Percentiles rank a stretch among this genome's conserved stretches.
Evolutionary conservation across 257 asterid species (phyloP).

Genomic region (Solanum chmielewskii): DNA sequence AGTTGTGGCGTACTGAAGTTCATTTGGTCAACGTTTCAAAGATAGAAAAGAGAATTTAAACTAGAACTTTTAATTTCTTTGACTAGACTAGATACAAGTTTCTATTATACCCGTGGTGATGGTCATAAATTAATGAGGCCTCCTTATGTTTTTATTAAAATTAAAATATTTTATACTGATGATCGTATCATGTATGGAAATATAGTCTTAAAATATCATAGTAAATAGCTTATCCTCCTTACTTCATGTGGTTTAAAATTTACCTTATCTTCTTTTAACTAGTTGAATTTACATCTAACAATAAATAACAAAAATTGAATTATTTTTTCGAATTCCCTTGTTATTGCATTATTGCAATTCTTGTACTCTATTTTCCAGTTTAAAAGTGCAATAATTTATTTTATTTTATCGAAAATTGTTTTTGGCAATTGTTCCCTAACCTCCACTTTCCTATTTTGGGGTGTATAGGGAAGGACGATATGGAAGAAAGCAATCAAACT

Average conservation of each 20-base stretch:
- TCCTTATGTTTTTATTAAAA: too few relatives aligned
- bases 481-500: not conserved
- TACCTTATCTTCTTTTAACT: not conserved
- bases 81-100: not conserved
- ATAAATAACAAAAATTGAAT: not conserved
- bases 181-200: not conserved
- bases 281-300: not conserved
- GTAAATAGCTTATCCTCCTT: not conserved
- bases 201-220: not conserved
- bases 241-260: not conserved
- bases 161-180: not conserved
- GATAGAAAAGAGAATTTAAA: not conserved
- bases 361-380: not conserved
- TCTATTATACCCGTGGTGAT: not conserved
- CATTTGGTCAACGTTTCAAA: not conserved
- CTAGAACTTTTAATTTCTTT: not conserved
- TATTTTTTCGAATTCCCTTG: not conserved
- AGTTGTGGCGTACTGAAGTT: not conserved
- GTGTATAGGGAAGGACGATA: not conserved
- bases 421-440: not conserved
- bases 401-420: not conserved
- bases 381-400: not conserved
- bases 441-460: not conserved
- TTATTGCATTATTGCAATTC: not conserved
- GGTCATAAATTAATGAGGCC: not conserved